phyloP scores from a whole-genome alignment of 805 yeast genomes.

The Yarrowia keelungensis region DNA sequence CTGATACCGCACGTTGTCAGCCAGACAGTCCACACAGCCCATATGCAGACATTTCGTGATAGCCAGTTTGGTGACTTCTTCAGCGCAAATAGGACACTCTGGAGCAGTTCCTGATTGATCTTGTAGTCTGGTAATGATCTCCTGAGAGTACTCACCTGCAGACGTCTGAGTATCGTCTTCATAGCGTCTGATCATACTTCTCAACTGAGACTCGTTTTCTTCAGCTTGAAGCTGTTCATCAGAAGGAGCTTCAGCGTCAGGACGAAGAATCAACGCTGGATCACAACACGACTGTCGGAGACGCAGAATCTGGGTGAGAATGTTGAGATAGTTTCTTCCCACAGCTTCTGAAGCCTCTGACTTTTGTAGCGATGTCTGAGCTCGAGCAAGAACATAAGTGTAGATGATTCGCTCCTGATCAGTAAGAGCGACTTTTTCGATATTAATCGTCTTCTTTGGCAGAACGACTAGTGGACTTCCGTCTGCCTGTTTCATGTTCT shows the following conservation, averaged over 20 bases:
- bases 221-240: slow-evolving; percentile 41
- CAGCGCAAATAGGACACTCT: slow-evolving; percentile 88
- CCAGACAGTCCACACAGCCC: slow-evolving; percentile 74
- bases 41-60: slow-evolving; percentile 83
- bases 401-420: slow-evolving; percentile 71
- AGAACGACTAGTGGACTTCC: slow-evolving; percentile 77
- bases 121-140: slow-evolving; percentile 11
- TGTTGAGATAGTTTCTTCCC: slow-evolving; percentile 72
- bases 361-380: slow-evolving; percentile 55
- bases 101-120: slow-evolving; percentile 52
- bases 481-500: slow-evolving; percentile 74
- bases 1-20: slow-evolving; percentile 78
- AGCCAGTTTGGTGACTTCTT: slow-evolving; percentile 66
- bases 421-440: slow-evolving; percentile 71
- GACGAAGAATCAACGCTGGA: slow-evolving; percentile 64
- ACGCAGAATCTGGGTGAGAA: slow-evolving; percentile 81
- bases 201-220: slow-evolving; percentile 32
- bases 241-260: slow-evolving; percentile 37
- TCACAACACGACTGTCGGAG: slow-evolving; percentile 91
- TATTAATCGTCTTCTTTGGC: slow-evolving; percentile 75
- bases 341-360: slow-evolving; percentile 47
- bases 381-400: slow-evolving; percentile 69
- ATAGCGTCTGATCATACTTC: not conserved
- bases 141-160: not conserved
- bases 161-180: slow-evolving; percentile 13